Evolutionary conservation across 2,329 filamentous ascomycete genomes (phyloP).

Genomic region (Cladosporium phlei): DNA sequence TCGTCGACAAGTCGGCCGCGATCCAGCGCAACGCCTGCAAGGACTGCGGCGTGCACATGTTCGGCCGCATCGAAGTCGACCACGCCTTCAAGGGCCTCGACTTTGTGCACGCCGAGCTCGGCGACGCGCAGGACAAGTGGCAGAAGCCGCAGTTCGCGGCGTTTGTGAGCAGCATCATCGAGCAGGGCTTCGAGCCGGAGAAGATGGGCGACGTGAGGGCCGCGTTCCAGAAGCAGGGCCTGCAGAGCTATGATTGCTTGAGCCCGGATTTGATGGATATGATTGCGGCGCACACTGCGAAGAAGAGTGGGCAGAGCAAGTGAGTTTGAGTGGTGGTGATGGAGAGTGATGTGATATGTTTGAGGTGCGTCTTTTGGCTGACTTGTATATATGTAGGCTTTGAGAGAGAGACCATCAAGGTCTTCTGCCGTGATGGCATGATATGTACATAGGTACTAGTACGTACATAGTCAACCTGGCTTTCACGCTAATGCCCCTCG

Average conservation of each 20-base stretch:
- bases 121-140: constrained; percentile 53
- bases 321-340: constrained; percentile 36
- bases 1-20: constrained; percentile 53
- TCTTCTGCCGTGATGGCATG: constrained; percentile 1
- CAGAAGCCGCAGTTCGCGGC: constrained; percentile 67
- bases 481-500: too few relatives aligned
- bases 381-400: constrained; percentile 3
- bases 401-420: constrained; percentile 13
- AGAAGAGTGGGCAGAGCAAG: constrained; percentile 33
- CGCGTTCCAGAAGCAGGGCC: constrained; percentile 50
- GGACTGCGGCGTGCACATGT: constrained; percentile 59
- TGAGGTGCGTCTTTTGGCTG: not conserved
- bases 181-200: constrained; percentile 58
- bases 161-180: constrained; percentile 64
- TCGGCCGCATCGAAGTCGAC: constrained; percentile 59
- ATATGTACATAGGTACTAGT: too few relatives aligned
- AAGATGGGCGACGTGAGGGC: constrained; percentile 52
- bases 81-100: constrained; percentile 66
- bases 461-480: too few relatives aligned
- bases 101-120: constrained; percentile 62
- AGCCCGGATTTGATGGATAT: constrained; percentile 59
- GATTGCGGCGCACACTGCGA: constrained; percentile 22
- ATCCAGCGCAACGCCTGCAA: constrained; percentile 60
- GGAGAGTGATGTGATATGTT: too few relatives aligned
- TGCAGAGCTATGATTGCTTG: constrained; percentile 60